These are phyloP conservation scores for Rosa persica DNA, from an alignment of 306 rosid genomes.

Conservation along the genomic window DNA sequence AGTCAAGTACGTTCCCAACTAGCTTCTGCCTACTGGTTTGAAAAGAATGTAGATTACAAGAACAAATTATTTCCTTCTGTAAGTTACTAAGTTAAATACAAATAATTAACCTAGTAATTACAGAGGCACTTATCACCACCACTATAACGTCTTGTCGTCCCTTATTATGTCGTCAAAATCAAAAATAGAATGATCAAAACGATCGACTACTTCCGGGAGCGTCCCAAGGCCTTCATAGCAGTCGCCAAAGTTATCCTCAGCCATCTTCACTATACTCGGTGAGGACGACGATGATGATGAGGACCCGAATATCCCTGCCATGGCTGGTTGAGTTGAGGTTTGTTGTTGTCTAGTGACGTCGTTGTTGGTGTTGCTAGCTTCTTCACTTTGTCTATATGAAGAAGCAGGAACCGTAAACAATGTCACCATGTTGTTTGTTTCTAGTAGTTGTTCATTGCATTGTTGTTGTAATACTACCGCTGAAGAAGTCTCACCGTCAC, in stretches of 20 bases:
- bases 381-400: not conserved
- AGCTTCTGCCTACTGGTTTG: no score
- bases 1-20: no score
- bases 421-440: conserved; percentile 2
- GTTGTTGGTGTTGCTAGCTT: not conserved
- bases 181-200: not conserved
- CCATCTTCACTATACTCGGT: not conserved
- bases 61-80: no score
- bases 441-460: conserved; percentile 18
- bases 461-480: conserved; percentile 14
- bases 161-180: not conserved
- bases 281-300: not conserved
- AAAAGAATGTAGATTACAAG: no score
- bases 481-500: conserved; percentile 2
- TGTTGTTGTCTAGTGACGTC: not conserved
- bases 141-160: not conserved
- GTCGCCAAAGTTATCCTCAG: conserved; percentile 8
- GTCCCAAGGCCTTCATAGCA: conserved; percentile 24
- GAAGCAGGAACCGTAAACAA: conserved; percentile 6
- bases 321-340: not conserved
- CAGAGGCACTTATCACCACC: not conserved
- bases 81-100: no score
- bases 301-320: not conserved
- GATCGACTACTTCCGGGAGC: conserved; percentile 22
- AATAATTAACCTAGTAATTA: not conserved